These are phyloP conservation scores for Erodium trifolium DNA, from an alignment of 441 rosid genomes.

Conservation along the genomic window DNA sequence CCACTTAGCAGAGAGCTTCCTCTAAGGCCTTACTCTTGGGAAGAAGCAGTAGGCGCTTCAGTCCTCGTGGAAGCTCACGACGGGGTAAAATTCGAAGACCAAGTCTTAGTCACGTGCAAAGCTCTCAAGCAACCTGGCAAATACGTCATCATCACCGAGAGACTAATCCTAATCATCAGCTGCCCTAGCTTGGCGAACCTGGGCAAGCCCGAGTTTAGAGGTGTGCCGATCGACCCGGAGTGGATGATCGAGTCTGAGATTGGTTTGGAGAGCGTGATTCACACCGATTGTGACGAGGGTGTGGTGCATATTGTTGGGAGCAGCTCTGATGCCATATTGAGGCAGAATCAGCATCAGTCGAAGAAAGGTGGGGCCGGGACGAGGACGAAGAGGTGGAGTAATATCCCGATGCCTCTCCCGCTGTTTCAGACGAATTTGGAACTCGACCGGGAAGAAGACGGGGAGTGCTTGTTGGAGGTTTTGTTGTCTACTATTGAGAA, in stretches of 20 bases:
- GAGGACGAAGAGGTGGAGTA: constrained; percentile 37
- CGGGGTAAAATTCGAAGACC: constrained; percentile 51
- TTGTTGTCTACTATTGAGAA: constrained; percentile 53
- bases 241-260: constrained; percentile 75
- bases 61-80: constrained; percentile 62
- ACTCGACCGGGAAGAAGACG: constrained; percentile 46
- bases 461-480: constrained; percentile 38
- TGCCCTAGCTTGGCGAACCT: constrained; percentile 62
- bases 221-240: constrained; percentile 56
- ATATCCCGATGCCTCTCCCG: constrained; percentile 52
- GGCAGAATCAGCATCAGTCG: constrained; percentile 47
- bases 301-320: constrained; percentile 76
- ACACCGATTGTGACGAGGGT: constrained; percentile 44
- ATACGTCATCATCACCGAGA: constrained; percentile 55
- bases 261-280: constrained; percentile 70
- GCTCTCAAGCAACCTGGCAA: constrained; percentile 63
- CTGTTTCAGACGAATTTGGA: constrained; percentile 69
- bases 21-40: constrained; percentile 80
- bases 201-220: constrained; percentile 57
- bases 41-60: constrained; percentile 77
- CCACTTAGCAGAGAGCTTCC: constrained; percentile 80
- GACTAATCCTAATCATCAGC: constrained; percentile 48
- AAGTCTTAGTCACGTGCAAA: constrained; percentile 58
- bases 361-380: constrained; percentile 27
- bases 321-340: constrained; percentile 52